Conservation (phyloP, 768 basidiomycete genomes). For the Asterophora parasitica region DNA sequence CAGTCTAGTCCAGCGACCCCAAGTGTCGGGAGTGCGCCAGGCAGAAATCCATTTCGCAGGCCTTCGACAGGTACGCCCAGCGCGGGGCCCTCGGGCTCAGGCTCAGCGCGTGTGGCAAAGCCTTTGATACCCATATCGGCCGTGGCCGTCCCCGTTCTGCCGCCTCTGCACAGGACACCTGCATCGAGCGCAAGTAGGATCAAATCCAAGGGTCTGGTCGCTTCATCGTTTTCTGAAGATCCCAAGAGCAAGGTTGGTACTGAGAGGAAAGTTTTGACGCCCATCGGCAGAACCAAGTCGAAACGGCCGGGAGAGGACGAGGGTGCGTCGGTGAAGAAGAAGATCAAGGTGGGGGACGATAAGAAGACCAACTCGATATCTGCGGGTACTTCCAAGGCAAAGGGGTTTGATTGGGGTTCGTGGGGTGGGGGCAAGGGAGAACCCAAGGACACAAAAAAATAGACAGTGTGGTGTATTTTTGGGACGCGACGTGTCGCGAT, state of each 20-base stretch:
- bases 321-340: conserved; percentile 2
- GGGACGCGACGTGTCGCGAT: background rate
- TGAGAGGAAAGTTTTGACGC: background rate
- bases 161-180: conserved; percentile 5
- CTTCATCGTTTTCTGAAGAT: background rate
- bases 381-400: background rate
- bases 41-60: conserved; percentile 19
- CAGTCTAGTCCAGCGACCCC: background rate
- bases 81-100: background rate
- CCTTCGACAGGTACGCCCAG: background rate
- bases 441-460: background rate
- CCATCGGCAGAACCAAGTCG: conserved; percentile 4
- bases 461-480: background rate
- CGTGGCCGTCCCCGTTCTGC: conserved; percentile 23
- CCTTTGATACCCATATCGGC: conserved; percentile 22
- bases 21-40: conserved; percentile 4
- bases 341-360: background rate
- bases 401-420: conserved; percentile 21
- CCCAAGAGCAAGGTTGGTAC: background rate
- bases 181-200: background rate
- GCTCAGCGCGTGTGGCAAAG: conserved; percentile 9
- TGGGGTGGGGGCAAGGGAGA: conserved; percentile 10
- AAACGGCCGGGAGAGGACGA: background rate
- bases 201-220: background rate
- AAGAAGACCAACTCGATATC: no score